Evolutionary conservation across 352 stramenopile species (phyloP).

Genomic region (Phytophthora vignae): DNA sequence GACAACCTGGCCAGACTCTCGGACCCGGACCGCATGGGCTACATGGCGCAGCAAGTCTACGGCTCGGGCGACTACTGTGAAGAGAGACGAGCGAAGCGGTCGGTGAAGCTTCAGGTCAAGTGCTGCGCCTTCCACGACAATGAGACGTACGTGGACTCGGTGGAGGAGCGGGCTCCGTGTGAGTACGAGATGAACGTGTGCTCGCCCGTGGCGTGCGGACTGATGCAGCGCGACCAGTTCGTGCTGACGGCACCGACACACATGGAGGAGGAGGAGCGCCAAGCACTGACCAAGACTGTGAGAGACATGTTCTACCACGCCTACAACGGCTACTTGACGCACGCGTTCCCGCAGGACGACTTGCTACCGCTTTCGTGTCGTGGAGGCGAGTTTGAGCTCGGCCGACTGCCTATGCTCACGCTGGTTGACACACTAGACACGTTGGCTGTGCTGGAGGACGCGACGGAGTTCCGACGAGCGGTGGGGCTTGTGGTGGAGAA

Average conservation of each 20-base stretch:
- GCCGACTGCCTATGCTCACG: constrained; percentile 87
- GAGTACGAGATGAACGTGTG: constrained; percentile 76
- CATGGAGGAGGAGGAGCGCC: constrained; percentile 66
- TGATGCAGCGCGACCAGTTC: constrained; percentile 80
- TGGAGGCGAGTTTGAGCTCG: constrained; percentile 79
- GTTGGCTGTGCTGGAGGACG: constrained; percentile 86
- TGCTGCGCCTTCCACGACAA: constrained; percentile 84
- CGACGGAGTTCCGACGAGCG: constrained; percentile 73
- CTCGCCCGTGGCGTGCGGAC: constrained; percentile 72
- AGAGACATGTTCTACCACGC: constrained; percentile 93
- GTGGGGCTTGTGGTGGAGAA: constrained; percentile 68
- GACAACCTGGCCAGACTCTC: constrained; percentile 47
- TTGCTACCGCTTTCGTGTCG: constrained; percentile 76
- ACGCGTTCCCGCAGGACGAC: constrained; percentile 88
- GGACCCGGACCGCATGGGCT: constrained; percentile 64
- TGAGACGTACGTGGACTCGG: constrained; percentile 81
- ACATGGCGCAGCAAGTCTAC: constrained; percentile 68
- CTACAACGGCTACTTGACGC: constrained; percentile 84
- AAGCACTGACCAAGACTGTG: constrained; percentile 66
- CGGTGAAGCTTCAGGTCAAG: constrained; percentile 64
- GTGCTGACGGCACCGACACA: constrained; percentile 53
- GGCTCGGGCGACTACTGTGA: constrained; percentile 51
- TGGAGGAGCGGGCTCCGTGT: constrained; percentile 64
- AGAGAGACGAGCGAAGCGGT: constrained; percentile 26
- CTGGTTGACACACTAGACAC: constrained; percentile 94